Base-by-base conservation (phyloP, 306 rosid genomes). In the Calophaca sinica region DNA sequence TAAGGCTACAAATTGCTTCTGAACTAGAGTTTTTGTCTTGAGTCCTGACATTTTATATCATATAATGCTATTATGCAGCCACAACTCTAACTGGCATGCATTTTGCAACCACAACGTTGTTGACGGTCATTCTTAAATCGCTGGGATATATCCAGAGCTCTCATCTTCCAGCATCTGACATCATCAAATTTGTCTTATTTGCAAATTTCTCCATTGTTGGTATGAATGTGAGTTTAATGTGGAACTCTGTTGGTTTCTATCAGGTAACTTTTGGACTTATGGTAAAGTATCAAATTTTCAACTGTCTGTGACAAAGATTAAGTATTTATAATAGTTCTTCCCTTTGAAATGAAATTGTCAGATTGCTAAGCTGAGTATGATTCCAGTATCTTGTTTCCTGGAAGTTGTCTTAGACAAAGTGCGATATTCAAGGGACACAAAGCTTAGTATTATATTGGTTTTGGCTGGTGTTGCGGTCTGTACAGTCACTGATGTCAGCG, bases 181-280 rank as follows among this genome's bases (percentile, higher is more conserved):
- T 91, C 70, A 62, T 91, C 73, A 89, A 84, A 79, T 91, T 91
- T 84, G 91, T 89, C 63, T 54, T 91, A 52, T 87, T 91, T 82
- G 97, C 97, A 8, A 91, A 91, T 82, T 89, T 88, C 84, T 91
- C 97, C 70, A 91, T 91, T 53, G 96, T 89, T 12, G 96, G 96
- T 61, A 91, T 91, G 97, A 91, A 91, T 79, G 91, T 91, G 80
- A 91, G 97, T 84, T 82, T 91, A 76, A 91, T 91, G 97, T 89
- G 96, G 96, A 91, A 91, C 81, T 91, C 97, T 50, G 96, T 91
- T 42, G 97, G 97, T 72, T 91, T 91, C 76, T 91, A 91, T 84
- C 96, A 91, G 93, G 96, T 88, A 73, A 80, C 68, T 9, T 62
- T 35, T 10, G 38, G 46, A 48, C 68, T 69, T 41, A 44, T 14